A percentile compares a stretch with the other conserved stretches of the same genome.
phyloP scores from a whole-genome alignment of 1,284 basidiomycete species.

The Golubevia pallescens region DNA sequence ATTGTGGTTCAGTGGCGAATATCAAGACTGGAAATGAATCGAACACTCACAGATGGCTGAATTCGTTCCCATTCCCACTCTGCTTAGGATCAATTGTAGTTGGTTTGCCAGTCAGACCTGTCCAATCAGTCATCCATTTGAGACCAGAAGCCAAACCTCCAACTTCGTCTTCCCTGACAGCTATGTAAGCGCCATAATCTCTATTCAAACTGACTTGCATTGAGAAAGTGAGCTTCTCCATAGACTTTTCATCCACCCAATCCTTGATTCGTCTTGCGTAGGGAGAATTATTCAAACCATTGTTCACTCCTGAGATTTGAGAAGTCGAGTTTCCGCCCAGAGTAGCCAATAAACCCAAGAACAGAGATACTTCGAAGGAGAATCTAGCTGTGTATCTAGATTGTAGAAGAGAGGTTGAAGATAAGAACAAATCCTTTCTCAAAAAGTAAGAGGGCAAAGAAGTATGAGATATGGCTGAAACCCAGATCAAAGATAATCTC shows the following conservation, averaged over 20 bases:
- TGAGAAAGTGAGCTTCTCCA: constrained; percentile 24
- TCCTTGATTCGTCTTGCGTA: constrained; percentile 34
- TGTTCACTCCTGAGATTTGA: too few relatives aligned
- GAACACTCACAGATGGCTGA: too few relatives aligned
- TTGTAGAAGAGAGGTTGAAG: constrained; percentile 27
- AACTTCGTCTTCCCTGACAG: constrained; percentile 24
- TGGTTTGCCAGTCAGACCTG: too few relatives aligned
- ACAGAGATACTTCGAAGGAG: constrained; percentile 40
- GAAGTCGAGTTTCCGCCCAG: constrained; percentile 31
- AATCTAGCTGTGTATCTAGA: constrained; percentile 23
- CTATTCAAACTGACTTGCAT: constrained; percentile 22
- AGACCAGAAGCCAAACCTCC: too few relatives aligned
- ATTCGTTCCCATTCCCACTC: too few relatives aligned
- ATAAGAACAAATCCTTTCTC: constrained; percentile 45
- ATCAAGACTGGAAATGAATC: too few relatives aligned
- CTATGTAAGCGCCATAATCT: constrained; percentile 18
- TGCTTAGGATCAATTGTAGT: too few relatives aligned
- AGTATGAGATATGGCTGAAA: constrained; percentile 35
- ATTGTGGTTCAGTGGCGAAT: too few relatives aligned
- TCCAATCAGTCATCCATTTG: too few relatives aligned
- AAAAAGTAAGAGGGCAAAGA: constrained; percentile 51
- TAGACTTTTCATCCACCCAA: constrained; percentile 37
- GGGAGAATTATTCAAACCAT: constrained; percentile 2
- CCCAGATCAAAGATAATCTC: constrained; percentile 39
- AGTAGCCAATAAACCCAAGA: constrained; percentile 47